phyloP scores from a whole-genome alignment of 257 asterid genomes.

The Solanum sejunctum region DNA sequence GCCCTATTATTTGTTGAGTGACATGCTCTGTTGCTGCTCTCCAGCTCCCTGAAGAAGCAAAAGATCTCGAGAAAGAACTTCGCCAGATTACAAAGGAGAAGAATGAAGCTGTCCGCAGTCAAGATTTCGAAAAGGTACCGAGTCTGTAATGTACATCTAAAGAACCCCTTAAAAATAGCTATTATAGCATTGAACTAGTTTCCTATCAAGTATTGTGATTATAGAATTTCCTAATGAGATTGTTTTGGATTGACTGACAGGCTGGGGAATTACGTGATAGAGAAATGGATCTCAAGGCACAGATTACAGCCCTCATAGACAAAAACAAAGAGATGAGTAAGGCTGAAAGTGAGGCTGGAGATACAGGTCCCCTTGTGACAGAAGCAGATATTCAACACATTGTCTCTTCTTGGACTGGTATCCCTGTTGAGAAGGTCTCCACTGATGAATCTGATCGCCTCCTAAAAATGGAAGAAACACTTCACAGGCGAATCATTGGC shows the following conservation, averaged over 20 bases:
- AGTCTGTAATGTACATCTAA: not conserved
- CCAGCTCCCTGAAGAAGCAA: conserved; percentile 99
- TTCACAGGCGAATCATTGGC: conserved; percentile 44
- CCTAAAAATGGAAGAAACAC: conserved; percentile 93
- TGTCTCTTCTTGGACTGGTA: conserved; percentile 94
- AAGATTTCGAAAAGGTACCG: conserved; percentile 87
- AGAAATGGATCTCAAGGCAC: conserved; percentile 94
- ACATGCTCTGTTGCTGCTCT: conserved; percentile 1
- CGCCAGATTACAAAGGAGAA: conserved; percentile 95
- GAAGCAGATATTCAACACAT: conserved; percentile 95
- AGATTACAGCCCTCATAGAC: conserved; percentile 69
- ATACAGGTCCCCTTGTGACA: conserved; percentile 71
- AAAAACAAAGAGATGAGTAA: conserved; percentile 91
- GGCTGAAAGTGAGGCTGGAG: conserved; percentile 86
- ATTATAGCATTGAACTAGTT: not conserved
- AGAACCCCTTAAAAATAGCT: not conserved
- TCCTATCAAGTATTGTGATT: not conserved
- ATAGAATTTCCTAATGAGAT: not conserved
- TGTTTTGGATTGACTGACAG: conserved; percentile 19
- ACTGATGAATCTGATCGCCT: conserved; percentile 89
- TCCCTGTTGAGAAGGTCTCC: conserved; percentile 91
- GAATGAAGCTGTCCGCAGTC: conserved; percentile 91
- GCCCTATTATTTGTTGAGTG: not conserved
- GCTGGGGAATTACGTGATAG: conserved; percentile 94
- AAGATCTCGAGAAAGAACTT: conserved; percentile 92